Evolutionary conservation across 2,329 filamentous ascomycete species (phyloP), one percentile per base, ranked within the genome.

Genomic region (Aspergillus niger): DNA sequence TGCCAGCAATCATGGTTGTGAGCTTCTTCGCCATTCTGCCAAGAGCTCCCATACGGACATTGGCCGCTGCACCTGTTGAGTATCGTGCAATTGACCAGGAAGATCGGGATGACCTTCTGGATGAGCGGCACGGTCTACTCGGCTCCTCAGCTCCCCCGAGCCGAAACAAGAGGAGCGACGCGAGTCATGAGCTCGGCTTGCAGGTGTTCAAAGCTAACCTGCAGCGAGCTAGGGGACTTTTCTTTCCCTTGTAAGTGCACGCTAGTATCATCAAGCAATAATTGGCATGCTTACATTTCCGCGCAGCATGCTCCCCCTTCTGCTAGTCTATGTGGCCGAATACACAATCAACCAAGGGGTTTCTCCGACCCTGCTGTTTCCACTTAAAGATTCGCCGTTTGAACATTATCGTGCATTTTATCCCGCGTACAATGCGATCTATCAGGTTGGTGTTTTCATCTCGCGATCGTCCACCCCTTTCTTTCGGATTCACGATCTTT

Each of bases 321-420:
- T 98, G 36, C 80, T 98, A 15, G 95, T 99, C 30, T 99, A 97
- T 74, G 85, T 98, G 38, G 92, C 93, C 59, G 95, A 99, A 80
- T 99, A 99, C 75, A 96, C 91, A 58, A 97, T 98, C 77, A 98
- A 98, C 79, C 93, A 97, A 79, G 94, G 93, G 38, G 92, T 98
- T 0, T 83, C 92, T 0, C 94, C 95, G 0, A 97, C 92, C 0
- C 81, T 98, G 0, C 85, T 99, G 4, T 99, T 97, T 72, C 92
- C 93, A 0, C 81, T 97, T 0, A 72, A 82, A 1, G 77, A 84
- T 10, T 89, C 91, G 1, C 95, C 95, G 0, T 98, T 98, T 74
- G 78, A 81, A 32, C 86, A 91, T 67, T 95, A 88, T 73, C 89
- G 94, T 43, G 89, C 89, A 32, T 98, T 97, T 75, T 99, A 99